Evolutionary conservation across 202 grass and related monocot species (phyloP), one percentile per base, ranked within the genome.

Genomic region (Eragrostis tef): DNA sequence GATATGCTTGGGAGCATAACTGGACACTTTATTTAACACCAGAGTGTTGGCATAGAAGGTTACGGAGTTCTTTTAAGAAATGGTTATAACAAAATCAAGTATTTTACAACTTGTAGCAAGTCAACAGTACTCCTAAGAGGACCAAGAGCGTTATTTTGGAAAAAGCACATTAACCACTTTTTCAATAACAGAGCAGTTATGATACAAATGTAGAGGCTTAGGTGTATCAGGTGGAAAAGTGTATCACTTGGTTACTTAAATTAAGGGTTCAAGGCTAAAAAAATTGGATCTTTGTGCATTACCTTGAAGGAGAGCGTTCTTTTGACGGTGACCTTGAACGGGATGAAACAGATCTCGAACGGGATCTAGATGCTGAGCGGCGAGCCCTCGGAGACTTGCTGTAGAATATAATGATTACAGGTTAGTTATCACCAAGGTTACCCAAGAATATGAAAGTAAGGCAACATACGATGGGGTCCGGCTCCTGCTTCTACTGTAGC

Each of bases 271-370:
- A 39, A 77, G 59, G 8, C 17, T 42, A 21, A 44, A 69, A n/a
- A 58, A 41, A 41, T 19, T 64, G 20, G 47, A 76, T 61, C 43
- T 0, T 73, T n/a, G n/a, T n/a, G n/a, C n/a, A 43, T n/a, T 86
- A 94, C 92, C 89, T 87, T 65, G 92, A 91, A 0, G 87, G 79
- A 53, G 87, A 87, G 22, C 64, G 88, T 42, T 81, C 91, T 82
- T 75, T 86, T 80, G 93, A 99, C 78, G 80, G 82, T 56, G 93
- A 93, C 8, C 83, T 86, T 85, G 96, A 92, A 79, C 56, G 90
- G 31, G 96, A 91, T 71, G 89, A 93, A 89, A 70, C 81, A 88
- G 96, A 95, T 75, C 90, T 93, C 11, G 96, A 98, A 17, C 90
- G 87, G 47, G 95, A 94, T 75, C 81, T 82, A 76, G 92, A 98